Percentiles rank a stretch among this genome's conserved stretches.
These are phyloP conservation scores for Sugiyamaella lignohabitans DNA, from an alignment of 805 yeast genomes.

Conservation along the genomic window DNA sequence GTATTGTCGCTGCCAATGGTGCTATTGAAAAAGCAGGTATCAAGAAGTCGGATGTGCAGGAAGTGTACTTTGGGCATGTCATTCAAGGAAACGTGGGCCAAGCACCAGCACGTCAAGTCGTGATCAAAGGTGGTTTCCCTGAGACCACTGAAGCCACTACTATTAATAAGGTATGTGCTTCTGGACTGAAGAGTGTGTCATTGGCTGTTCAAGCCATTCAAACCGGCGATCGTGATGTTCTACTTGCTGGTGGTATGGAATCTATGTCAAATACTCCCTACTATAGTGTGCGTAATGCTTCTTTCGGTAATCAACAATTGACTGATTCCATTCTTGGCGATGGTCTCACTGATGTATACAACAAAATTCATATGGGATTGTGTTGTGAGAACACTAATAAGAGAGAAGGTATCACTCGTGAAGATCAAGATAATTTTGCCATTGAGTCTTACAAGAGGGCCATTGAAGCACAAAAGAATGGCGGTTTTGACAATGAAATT, in stretches of 20 bases:
- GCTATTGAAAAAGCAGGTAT: slow-evolving; percentile 79
- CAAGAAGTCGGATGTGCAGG: slow-evolving; percentile 71
- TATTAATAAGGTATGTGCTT: slow-evolving; percentile 92
- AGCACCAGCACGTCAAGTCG: slow-evolving; percentile 97
- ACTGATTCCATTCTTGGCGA: slow-evolving; percentile 68
- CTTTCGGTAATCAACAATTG: slow-evolving; percentile 43
- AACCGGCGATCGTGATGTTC: slow-evolving; percentile 77
- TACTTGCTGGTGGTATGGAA: slow-evolving; percentile 94
- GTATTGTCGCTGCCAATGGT: slow-evolving; percentile 78
- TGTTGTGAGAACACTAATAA: slow-evolving; percentile 91
- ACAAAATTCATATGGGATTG: slow-evolving; percentile 83
- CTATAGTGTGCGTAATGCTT: slow-evolving; percentile 66
- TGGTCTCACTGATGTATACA: slow-evolving; percentile 86
- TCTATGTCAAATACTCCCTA: slow-evolving; percentile 93
- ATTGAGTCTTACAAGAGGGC: slow-evolving; percentile 77
- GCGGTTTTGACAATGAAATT: slow-evolving; percentile 73
- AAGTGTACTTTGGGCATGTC: slow-evolving; percentile 85
- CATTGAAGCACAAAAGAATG: slow-evolving; percentile 57
- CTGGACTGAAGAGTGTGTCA: slow-evolving; percentile 85
- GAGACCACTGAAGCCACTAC: slow-evolving; percentile 79
- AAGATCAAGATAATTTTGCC: slow-evolving; percentile 81
- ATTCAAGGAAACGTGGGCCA: slow-evolving; percentile 90
- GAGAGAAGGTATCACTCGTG: slow-evolving; percentile 68
- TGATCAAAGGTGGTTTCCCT: slow-evolving; percentile 77
- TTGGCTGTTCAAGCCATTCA: slow-evolving; percentile 82